These are phyloP conservation scores for Aspergillus versicolor DNA, from an alignment of 2,329 filamentous ascomycete genomes.

Conservation along the genomic window DNA sequence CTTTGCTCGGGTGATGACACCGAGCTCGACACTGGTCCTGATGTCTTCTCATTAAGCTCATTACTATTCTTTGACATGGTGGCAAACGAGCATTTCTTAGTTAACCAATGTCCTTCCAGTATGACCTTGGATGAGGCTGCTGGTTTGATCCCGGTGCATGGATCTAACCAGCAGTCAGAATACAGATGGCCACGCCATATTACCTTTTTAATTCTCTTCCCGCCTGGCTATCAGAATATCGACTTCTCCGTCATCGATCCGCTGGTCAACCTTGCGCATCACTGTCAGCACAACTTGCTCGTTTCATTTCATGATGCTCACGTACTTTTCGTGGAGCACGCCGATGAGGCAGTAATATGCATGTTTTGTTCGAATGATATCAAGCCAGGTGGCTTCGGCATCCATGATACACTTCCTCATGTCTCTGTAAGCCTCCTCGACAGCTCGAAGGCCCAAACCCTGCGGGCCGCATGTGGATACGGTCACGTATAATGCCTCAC, in stretches of 20 bases:
- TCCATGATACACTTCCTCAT: slow-evolving; percentile 13
- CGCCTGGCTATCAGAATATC: slow-evolving; percentile 2
- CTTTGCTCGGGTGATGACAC: background rate
- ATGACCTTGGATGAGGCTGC: background rate
- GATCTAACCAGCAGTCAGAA: background rate
- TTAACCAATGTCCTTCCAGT: background rate
- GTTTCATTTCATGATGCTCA: background rate
- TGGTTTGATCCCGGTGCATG: background rate
- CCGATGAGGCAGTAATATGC: slow-evolving; percentile 1
- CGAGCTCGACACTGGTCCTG: background rate
- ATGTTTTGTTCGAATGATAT: slow-evolving; percentile 12
- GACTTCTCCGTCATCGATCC: background rate
- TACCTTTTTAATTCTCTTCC: background rate
- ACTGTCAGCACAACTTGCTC: background rate
- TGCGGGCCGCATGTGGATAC: background rate
- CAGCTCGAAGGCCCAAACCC: background rate
- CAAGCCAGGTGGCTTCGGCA: slow-evolving; percentile 14
- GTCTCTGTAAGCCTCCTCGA: slow-evolving; percentile 2
- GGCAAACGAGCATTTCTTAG: background rate
- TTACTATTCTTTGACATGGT: background rate
- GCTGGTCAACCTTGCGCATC: background rate
- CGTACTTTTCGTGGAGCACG: background rate
- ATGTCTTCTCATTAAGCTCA: background rate
- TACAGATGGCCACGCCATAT: background rate
- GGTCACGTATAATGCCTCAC: background rate